Conservation (phyloP, 306 rosid species). For the Rubus idaeus region DNA sequence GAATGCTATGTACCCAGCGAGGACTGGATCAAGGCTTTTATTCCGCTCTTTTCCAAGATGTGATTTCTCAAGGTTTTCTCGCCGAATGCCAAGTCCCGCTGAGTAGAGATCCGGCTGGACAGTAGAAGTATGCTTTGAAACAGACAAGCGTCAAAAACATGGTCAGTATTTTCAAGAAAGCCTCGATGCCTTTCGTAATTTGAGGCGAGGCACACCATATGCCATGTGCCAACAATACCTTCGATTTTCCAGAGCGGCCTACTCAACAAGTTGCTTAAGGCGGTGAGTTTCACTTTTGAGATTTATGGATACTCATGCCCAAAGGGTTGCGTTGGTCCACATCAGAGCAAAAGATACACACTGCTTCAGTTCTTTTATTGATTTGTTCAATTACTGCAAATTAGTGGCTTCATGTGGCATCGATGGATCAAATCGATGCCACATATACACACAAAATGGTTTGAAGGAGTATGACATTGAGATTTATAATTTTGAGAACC, state of each 20-base stretch:
- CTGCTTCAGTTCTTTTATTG: constrained; percentile 77
- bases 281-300: constrained; percentile 61
- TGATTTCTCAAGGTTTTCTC: constrained; percentile 59
- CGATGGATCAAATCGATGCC: constrained; percentile 66
- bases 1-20: constrained; percentile 51
- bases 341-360: constrained; percentile 64
- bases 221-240: constrained; percentile 51
- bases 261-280: constrained; percentile 43
- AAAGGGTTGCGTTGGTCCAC: constrained; percentile 83
- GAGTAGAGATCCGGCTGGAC: constrained; percentile 61
- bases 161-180: constrained; percentile 67
- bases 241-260: constrained; percentile 61
- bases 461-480: constrained; percentile 39
- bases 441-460: constrained; percentile 60
- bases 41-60: constrained; percentile 65
- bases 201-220: constrained; percentile 45
- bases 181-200: constrained; percentile 55
- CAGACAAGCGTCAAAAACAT: constrained; percentile 62
- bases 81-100: constrained; percentile 49
- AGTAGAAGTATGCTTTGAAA: constrained; percentile 59
- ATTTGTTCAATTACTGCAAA: constrained; percentile 68
- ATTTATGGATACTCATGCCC: constrained; percentile 59
- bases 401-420: constrained; percentile 56
- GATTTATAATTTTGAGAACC: constrained; percentile 19
- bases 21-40: constrained; percentile 69